Evolutionary conservation across 2,329 filamentous ascomycete genomes (phyloP).

Genomic region (Pseudopyrenochaeta lycopersici): DNA sequence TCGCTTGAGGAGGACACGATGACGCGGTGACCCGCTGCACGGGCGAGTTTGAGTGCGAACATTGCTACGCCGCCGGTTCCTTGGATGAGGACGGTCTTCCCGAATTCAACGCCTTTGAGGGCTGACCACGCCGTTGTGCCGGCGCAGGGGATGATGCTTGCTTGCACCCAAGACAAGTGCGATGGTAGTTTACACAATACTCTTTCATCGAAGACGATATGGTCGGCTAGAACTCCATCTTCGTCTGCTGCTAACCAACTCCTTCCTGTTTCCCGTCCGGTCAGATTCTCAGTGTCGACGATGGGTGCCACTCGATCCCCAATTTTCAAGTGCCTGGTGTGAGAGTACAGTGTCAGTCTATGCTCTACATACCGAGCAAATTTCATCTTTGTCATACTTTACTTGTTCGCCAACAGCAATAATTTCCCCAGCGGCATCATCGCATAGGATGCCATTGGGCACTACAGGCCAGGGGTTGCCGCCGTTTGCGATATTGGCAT

Average conservation of each 20-base stretch:
- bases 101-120: conserved; percentile 11
- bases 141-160: conserved; percentile 21
- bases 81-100: conserved; percentile 8
- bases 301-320: not conserved
- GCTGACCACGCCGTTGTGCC: conserved; percentile 30
- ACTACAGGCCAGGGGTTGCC: conserved; percentile 12
- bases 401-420: conserved; percentile 12
- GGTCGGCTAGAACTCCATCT: not conserved
- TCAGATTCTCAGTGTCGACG: not conserved
- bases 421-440: conserved; percentile 25
- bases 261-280: not conserved
- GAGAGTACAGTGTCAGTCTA: not conserved
- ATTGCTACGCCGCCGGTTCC: conserved; percentile 51
- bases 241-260: not conserved
- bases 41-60: conserved; percentile 28
- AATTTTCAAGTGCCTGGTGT: not conserved
- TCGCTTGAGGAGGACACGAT: conserved; percentile 51
- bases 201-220: not conserved
- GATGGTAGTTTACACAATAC: not conserved
- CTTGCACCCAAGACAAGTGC: conserved; percentile 20
- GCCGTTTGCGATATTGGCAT: conserved; percentile 17
- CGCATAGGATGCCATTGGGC: conserved; percentile 17
- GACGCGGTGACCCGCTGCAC: conserved; percentile 39
- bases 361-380: not conserved
- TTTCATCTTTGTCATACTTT: not conserved